Evolutionary conservation across 2,329 filamentous ascomycete species (phyloP), one percentile per base, ranked within the genome.

Genomic region (Berkeleyomyces rouxiae): DNA sequence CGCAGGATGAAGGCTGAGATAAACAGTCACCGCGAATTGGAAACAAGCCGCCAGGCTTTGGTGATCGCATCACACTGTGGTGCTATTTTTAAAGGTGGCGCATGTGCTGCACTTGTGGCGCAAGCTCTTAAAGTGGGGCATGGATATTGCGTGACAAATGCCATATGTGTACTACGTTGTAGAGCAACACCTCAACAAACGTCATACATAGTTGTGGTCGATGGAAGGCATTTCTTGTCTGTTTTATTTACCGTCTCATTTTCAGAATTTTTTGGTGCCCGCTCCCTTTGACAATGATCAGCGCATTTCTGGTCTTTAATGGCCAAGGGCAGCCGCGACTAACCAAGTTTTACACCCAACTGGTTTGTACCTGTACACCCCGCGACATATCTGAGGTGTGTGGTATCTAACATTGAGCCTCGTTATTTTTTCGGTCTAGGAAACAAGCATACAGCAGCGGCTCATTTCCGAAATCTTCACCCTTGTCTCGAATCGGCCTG

Each of bases 321-420:
- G 96, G 96, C 77, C 90, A 92, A 69, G 93, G 93, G 67, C 92
- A 99, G 75, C 92, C 93, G 44, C 87, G 93, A 63, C 81, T 99
- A 72, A 97, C 92, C 69, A 97, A 97, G 71, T 99, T 99, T 79
- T 99, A 99, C 74, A 96, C 92, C 1, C 92, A 97, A 73, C 84
- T 99, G 68, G 92, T 95, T 75, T 65, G 75, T 61, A 40, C 39
- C 46, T 46, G 43, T 2, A 46, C 13, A 46, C 43, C 10, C 43
- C 11, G 13, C 43, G 13, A 13, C 42, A 46, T 33, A 42, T 9
- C 43, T 23, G 23, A 23, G 23, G 5, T 16, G 11, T 46, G 43
- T n/a, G 4, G 11, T 46, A 11, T 16, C 43, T 46, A n/a, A 46
- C 43, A 7, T 16, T 46, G 7, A 46, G 11, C 43, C 13, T 55